A percentile compares a stretch with the other conserved stretches of the same genome.
phyloP scores from a whole-genome alignment of 805 yeast genomes.

The Saccharomycopsis selenospora region DNA sequence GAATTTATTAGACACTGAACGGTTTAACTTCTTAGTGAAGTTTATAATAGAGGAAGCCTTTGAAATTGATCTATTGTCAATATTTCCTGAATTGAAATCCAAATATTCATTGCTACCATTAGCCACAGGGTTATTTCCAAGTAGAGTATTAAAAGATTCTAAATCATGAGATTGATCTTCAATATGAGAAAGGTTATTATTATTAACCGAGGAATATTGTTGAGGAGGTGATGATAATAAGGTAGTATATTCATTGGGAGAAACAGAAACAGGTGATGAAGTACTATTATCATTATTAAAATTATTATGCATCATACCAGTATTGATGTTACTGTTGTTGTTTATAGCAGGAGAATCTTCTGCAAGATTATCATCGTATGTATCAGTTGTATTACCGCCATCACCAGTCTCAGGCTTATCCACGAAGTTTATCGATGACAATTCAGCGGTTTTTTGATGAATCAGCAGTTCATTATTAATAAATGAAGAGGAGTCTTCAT shows the following conservation, averaged over 20 bases:
- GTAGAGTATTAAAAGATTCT: conserved; percentile 18
- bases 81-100: conserved; percentile 15
- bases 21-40: conserved; percentile 20
- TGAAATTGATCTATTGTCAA: conserved; percentile 7
- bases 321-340: neutral
- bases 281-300: conserved; percentile 3
- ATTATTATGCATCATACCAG: neutral
- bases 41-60: conserved; percentile 18
- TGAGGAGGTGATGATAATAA: neutral
- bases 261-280: neutral
- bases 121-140: conserved; percentile 12
- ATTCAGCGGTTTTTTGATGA: conserved; percentile 19
- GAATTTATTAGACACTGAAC: conserved; percentile 18
- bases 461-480: conserved; percentile 18
- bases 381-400: neutral
- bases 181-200: neutral
- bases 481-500: conserved; percentile 2
- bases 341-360: neutral
- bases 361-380: neutral
- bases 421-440: conserved; percentile 17
- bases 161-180: conserved; percentile 18
- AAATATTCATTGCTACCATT: conserved; percentile 11
- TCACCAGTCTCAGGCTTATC: neutral
- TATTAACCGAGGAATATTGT: neutral
- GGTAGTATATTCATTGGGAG: neutral